Conservation (phyloP, 139 green algal species). For the Coccomyxa sp. region DNA sequence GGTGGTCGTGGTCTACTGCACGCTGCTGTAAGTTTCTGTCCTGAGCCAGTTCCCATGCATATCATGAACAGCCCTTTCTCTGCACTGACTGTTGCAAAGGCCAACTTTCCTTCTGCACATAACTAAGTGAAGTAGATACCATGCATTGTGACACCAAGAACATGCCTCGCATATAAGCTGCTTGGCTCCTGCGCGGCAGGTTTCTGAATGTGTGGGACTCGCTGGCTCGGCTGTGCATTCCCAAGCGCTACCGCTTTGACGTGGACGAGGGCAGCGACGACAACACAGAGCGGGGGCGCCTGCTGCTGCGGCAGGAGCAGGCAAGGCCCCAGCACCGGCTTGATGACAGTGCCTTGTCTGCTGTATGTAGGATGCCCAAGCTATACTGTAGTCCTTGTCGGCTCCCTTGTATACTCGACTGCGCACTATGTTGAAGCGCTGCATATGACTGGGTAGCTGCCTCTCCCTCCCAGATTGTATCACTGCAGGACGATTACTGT, state of each 20-base stretch:
- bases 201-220: conserved; percentile 14
- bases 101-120: too few species aligned
- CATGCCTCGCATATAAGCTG: too few species aligned
- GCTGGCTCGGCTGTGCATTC: conserved; percentile 1
- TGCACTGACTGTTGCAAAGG: too few species aligned
- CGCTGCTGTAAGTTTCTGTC: conserved; percentile 12
- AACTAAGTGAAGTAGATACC: too few species aligned
- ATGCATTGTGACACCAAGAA: too few species aligned
- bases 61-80: too few species aligned
- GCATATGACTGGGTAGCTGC: too few species aligned
- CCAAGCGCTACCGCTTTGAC: conserved; percentile 9
- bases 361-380: not conserved
- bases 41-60: not conserved
- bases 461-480: not conserved
- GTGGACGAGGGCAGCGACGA: conserved; percentile 10
- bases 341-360: not conserved
- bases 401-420: not conserved
- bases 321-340: not conserved
- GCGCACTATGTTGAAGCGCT: too few species aligned
- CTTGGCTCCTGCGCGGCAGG: not conserved
- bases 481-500: not conserved
- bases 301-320: conserved; percentile 24
- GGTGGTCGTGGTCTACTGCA: conserved; percentile 56
- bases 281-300: conserved; percentile 12
- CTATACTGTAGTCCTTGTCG: not conserved